These are phyloP conservation scores for Nakazawaea pomicola DNA, from an alignment of 805 yeast species.

Conservation along the genomic window DNA sequence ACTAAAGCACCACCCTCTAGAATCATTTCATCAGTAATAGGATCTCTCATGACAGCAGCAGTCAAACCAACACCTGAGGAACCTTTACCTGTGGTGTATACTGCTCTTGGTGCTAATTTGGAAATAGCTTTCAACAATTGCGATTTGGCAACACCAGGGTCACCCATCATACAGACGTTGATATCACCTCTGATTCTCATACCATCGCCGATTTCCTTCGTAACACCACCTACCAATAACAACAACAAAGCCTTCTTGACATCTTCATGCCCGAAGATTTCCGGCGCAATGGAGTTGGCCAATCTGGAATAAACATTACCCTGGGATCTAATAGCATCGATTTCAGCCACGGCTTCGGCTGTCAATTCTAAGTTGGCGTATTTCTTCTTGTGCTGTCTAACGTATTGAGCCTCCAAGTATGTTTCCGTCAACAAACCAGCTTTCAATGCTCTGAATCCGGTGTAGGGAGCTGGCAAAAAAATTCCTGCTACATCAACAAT, in stretches of 20 bases:
- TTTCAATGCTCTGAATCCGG: slow-evolving; percentile 87
- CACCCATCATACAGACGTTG: slow-evolving; percentile 95
- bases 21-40: slow-evolving; percentile 98
- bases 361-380: slow-evolving; percentile 63
- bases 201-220: slow-evolving; percentile 93
- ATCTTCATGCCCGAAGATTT: slow-evolving; percentile 90
- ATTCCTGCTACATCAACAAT: slow-evolving; percentile 90
- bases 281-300: slow-evolving; percentile 93
- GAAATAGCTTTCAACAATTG: slow-evolving; percentile 88
- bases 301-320: slow-evolving; percentile 77
- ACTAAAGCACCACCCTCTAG: slow-evolving; percentile 98
- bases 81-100: slow-evolving; percentile 97
- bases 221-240: slow-evolving; percentile 90
- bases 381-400: slow-evolving; percentile 84
- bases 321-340: slow-evolving; percentile 46
- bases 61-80: slow-evolving; percentile 98
- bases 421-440: slow-evolving; percentile 96
- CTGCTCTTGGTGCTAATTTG: slow-evolving; percentile 93
- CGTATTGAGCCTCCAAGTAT: slow-evolving; percentile 80
- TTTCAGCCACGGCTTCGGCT: slow-evolving; percentile 48
- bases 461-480: slow-evolving; percentile 89
- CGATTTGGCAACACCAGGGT: slow-evolving; percentile 99
- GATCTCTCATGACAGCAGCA: slow-evolving; percentile 98
- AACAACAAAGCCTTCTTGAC: slow-evolving; percentile 86
- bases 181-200: slow-evolving; percentile 97